phyloP scores from a whole-genome alignment of 1,139 yeast genomes.

The Wickerhamomyces sp. region DNA sequence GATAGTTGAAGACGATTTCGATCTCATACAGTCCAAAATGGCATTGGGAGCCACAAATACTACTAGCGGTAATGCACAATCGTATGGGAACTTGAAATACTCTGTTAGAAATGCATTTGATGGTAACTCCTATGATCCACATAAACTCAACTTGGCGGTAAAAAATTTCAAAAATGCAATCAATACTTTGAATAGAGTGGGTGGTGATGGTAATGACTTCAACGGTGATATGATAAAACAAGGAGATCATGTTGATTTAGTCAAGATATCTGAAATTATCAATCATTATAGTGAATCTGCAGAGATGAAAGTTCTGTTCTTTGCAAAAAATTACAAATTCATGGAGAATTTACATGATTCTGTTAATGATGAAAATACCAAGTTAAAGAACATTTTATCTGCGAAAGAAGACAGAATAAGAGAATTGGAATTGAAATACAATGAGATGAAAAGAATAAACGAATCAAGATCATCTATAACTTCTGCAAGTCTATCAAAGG shows the following conservation, averaged over 20 bases:
- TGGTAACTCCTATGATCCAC: neutral
- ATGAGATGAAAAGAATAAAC: constrained; percentile 3
- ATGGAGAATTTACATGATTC: constrained; percentile 16
- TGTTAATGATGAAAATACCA: constrained; percentile 8
- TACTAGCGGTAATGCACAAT: neutral
- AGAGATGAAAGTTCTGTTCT: constrained; percentile 14
- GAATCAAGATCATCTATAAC: too few relatives aligned
- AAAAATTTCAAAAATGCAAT: constrained; percentile 8
- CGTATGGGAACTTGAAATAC: neutral
- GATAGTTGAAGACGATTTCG: neutral
- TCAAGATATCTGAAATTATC: constrained; percentile 6
- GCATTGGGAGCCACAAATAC: neutral
- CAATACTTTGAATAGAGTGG: constrained; percentile 6
- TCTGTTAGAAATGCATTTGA: neutral
- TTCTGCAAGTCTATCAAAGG: too few relatives aligned
- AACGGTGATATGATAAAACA: neutral
- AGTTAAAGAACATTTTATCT: constrained; percentile 1
- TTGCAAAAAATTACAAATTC: constrained; percentile 18
- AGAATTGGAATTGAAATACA: constrained; percentile 1
- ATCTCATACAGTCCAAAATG: neutral
- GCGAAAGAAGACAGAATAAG: constrained; percentile 1
- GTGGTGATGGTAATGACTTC: neutral
- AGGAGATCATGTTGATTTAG: constrained; percentile 3
- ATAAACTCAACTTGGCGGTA: constrained; percentile 2
- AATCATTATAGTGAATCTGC: constrained; percentile 12